phyloP scores from a whole-genome alignment of 2,329 filamentous ascomycete genomes.

The Scytalidium lignicola region DNA sequence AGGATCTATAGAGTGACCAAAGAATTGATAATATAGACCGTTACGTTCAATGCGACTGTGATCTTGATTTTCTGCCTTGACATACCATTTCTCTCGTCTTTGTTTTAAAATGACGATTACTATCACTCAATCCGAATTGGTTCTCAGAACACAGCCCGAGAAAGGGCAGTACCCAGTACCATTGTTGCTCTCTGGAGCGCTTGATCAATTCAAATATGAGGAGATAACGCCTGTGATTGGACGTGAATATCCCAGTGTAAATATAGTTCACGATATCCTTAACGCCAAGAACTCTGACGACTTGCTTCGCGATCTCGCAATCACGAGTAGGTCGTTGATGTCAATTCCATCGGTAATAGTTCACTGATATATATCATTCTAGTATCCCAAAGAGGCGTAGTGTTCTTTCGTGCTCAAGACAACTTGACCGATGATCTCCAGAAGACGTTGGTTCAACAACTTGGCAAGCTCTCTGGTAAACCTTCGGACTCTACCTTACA shows the following conservation, averaged over 20 bases:
- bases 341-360: not conserved
- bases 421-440: constrained; percentile 38
- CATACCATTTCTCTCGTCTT: no score
- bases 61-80: no score
- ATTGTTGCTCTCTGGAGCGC: not conserved
- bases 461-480: constrained; percentile 56
- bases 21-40: no score
- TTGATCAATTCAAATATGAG: constrained; percentile 42
- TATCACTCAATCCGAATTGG: no score
- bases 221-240: constrained; percentile 60
- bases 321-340: constrained; percentile 35
- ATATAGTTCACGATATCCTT: constrained; percentile 58
- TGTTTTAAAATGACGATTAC: no score
- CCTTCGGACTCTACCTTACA: constrained; percentile 48
- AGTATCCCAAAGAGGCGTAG: constrained; percentile 46
- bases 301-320: constrained; percentile 53
- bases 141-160: no score
- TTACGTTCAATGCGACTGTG: no score
- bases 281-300: constrained; percentile 57
- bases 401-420: constrained; percentile 46
- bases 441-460: constrained; percentile 43
- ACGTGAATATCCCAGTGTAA: constrained; percentile 52
- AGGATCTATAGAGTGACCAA: no score
- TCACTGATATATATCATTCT: not conserved
- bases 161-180: not conserved